These are phyloP conservation scores for Aspergillus kassunensis DNA, from an alignment of 495 filamentous ascomycete genomes.

Conservation along the genomic window DNA sequence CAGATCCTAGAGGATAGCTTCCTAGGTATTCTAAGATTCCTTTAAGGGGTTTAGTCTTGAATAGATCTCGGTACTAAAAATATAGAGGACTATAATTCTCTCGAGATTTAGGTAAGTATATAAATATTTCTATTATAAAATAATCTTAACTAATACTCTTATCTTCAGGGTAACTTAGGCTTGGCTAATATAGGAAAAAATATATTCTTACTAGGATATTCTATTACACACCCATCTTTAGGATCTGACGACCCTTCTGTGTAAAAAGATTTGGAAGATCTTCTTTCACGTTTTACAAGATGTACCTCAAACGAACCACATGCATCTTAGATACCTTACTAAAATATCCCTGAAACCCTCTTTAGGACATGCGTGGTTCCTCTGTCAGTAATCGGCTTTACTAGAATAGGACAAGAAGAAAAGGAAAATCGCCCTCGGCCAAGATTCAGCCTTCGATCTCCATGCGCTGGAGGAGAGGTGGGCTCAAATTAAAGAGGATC, in stretches of 20 bases:
- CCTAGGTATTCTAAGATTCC: no score
- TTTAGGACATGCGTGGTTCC: conserved; percentile 13
- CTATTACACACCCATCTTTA: neutral
- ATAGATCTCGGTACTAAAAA: no score
- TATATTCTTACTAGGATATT: neutral
- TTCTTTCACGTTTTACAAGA: conserved; percentile 23
- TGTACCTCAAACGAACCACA: conserved; percentile 8
- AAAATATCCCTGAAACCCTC: neutral
- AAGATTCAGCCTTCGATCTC: conserved; percentile 45
- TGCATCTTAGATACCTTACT: neutral
- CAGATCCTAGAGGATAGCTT: no score
- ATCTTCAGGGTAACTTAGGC: neutral
- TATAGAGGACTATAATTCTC: neutral
- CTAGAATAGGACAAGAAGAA: conserved; percentile 53
- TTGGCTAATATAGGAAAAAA: conserved; percentile 2
- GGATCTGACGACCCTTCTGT: conserved; percentile 15
- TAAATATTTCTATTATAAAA: neutral
- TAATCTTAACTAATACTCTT: neutral
- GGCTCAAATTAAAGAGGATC: conserved; percentile 21
- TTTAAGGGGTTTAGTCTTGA: no score
- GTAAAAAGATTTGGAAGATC: conserved; percentile 15
- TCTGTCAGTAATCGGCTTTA: conserved; percentile 48
- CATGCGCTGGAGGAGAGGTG: conserved; percentile 36
- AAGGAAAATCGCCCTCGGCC: conserved; percentile 37
- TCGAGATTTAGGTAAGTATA: neutral